Percentiles rank a stretch among this genome's conserved stretches.
Evolutionary conservation across 2,329 filamentous ascomycete species (phyloP).

Genomic region (Cephalotrichum gorgonifer): DNA sequence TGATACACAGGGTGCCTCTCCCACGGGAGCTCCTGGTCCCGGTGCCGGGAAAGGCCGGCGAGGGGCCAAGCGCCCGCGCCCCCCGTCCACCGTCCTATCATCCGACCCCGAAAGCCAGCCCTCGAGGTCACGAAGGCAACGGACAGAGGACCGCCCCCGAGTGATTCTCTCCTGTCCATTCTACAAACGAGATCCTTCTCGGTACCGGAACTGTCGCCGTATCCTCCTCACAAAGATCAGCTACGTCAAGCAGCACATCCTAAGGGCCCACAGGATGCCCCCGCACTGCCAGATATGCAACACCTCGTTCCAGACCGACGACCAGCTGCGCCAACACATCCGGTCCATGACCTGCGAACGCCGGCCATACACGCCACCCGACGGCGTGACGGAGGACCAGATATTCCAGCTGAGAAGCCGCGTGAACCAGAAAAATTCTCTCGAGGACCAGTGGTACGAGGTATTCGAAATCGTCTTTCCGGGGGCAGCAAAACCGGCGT

Average conservation of each 20-base stretch:
- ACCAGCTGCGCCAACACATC: constrained; percentile 10
- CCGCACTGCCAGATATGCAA: constrained; percentile 13
- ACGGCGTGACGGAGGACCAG: constrained; percentile 12
- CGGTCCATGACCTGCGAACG: constrained; percentile 7
- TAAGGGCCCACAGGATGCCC: constrained; percentile 12
- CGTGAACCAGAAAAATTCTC: constrained; percentile 11
- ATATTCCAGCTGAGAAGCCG: constrained; percentile 9
- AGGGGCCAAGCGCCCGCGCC: neutral
- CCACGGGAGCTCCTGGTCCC: neutral
- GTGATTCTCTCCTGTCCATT: constrained; percentile 13
- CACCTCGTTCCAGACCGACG: constrained; percentile 8
- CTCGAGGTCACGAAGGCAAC: constrained; percentile 2
- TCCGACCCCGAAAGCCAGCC: constrained; percentile 5
- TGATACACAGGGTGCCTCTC: neutral
- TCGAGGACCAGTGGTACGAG: constrained; percentile 13
- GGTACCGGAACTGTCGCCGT: constrained; percentile 11
- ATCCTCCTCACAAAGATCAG: constrained; percentile 13
- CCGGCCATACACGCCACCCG: constrained; percentile 7
- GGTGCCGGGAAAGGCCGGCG: neutral
- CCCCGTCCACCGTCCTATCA: constrained; percentile 3
- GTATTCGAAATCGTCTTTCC: constrained; percentile 14
- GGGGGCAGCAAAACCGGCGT: constrained; percentile 6
- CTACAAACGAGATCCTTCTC: constrained; percentile 11
- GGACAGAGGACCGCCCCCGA: constrained; percentile 3
- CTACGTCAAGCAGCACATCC: constrained; percentile 17